Percentiles rank a stretch among this genome's conserved stretches.
Evolutionary conservation across 2,329 filamentous ascomycete species (phyloP).

Genomic region (Diaporthe helianthi): DNA sequence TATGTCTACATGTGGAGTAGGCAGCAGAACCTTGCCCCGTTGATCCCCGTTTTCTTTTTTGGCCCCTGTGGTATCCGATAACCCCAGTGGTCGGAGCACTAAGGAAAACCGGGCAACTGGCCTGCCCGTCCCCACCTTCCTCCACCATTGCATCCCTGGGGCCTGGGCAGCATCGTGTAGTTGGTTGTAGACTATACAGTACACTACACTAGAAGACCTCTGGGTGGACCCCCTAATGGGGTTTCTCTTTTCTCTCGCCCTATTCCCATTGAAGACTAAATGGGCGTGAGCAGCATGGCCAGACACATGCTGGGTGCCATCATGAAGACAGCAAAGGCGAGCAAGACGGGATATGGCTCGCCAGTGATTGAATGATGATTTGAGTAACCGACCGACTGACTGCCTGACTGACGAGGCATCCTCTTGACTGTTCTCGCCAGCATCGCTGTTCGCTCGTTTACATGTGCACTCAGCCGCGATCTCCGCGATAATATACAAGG

Average conservation of each 20-base stretch:
- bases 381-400: too few relatives aligned
- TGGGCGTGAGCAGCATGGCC: not conserved
- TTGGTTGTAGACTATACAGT: too few relatives aligned
- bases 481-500: too few relatives aligned
- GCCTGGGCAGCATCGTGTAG: not conserved
- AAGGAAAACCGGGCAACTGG: conserved; percentile 6
- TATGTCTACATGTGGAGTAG: conserved; percentile 1
- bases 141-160: not conserved
- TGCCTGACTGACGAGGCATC: too few relatives aligned
- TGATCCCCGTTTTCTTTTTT: not conserved
- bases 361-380: not conserved
- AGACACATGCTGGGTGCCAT: not conserved
- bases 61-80: not conserved
- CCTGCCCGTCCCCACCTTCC: conserved; percentile 6
- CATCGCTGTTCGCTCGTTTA: too few relatives aligned
- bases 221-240: not conserved
- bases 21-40: not conserved
- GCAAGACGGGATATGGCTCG: not conserved
- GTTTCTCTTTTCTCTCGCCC: conserved; percentile 1
- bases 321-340: too few relatives aligned
- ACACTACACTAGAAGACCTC: too few relatives aligned
- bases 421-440: too few relatives aligned
- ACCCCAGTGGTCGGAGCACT: not conserved
- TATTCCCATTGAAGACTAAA: too few relatives aligned
- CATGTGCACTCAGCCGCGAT: too few relatives aligned